These are phyloP conservation scores for Suhomyces maxii DNA, from an alignment of 1,139 yeast species.

Conservation along the genomic window DNA sequence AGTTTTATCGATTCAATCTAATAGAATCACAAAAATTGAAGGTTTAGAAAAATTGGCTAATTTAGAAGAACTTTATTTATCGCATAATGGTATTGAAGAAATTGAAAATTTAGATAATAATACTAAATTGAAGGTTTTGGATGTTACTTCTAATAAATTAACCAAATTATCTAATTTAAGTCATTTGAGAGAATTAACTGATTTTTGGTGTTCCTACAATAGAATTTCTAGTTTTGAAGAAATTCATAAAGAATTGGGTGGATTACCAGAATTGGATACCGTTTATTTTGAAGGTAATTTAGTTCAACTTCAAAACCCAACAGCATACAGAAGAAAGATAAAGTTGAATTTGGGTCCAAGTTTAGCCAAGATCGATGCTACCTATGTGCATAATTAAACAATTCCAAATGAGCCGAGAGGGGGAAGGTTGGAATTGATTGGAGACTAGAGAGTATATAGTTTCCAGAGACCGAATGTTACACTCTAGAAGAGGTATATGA, in stretches of 20 bases:
- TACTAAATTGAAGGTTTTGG: slow-evolving; percentile 68
- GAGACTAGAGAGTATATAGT: too few relatives aligned
- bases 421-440: too few relatives aligned
- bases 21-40: slow-evolving; percentile 75
- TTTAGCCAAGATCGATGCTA: slow-evolving; percentile 89
- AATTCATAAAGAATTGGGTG: slow-evolving; percentile 63
- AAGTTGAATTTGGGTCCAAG: slow-evolving; percentile 70
- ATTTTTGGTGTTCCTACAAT: slow-evolving; percentile 91
- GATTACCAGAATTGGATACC: slow-evolving; percentile 69
- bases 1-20: slow-evolving; percentile 86
- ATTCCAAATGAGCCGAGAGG: neutral
- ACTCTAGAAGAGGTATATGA: too few relatives aligned
- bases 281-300: slow-evolving; percentile 98
- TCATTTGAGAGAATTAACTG: slow-evolving; percentile 72
- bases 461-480: too few relatives aligned
- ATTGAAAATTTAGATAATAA: slow-evolving; percentile 81
- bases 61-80: slow-evolving; percentile 82
- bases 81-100: slow-evolving; percentile 77
- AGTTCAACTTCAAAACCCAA: slow-evolving; percentile 66
- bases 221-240: slow-evolving; percentile 66
- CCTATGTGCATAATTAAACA: slow-evolving; percentile 46
- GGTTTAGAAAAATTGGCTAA: slow-evolving; percentile 71
- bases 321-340: slow-evolving; percentile 84
- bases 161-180: slow-evolving; percentile 60
- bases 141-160: slow-evolving; percentile 75